phyloP scores from a whole-genome alignment of 2,329 filamentous ascomycete species.

The Ophiostoma himal-ulmi region DNA sequence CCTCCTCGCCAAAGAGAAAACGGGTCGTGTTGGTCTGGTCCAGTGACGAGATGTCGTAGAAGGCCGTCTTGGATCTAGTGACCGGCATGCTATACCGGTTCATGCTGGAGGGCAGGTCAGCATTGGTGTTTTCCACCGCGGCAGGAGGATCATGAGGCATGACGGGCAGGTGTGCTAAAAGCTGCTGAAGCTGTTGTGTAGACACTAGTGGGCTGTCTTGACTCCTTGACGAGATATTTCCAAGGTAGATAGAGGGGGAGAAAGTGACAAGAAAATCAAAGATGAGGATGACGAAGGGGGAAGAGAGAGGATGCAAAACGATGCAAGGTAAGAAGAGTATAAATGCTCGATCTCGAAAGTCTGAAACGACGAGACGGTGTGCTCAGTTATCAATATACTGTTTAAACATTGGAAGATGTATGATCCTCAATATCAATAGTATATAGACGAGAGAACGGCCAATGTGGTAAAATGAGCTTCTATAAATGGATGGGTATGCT shows the following conservation, averaged over 20 bases:
- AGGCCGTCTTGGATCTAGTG: conserved; percentile 60
- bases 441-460: background rate
- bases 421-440: background rate
- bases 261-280: background rate
- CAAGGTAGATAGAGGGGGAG: background rate
- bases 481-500: background rate
- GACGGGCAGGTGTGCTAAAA: background rate
- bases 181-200: background rate
- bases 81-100: conserved; percentile 95
- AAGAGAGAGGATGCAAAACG: background rate
- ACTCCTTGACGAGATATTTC: background rate
- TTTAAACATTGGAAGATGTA: background rate
- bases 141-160: background rate
- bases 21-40: conserved; percentile 80
- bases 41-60: conserved; percentile 59
- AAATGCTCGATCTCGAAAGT: background rate
- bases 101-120: conserved; percentile 45
- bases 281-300: background rate
- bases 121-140: conserved; percentile 4
- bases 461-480: background rate
- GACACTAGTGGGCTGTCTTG: background rate
- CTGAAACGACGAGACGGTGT: background rate
- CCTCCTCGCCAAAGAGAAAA: conserved; percentile 73
- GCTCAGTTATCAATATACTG: background rate
- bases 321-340: background rate